Percentiles rank a stretch among this genome's conserved stretches.
Conservation (phyloP, 208 protist species). For the Vickermania ingenoplastis region DNA sequence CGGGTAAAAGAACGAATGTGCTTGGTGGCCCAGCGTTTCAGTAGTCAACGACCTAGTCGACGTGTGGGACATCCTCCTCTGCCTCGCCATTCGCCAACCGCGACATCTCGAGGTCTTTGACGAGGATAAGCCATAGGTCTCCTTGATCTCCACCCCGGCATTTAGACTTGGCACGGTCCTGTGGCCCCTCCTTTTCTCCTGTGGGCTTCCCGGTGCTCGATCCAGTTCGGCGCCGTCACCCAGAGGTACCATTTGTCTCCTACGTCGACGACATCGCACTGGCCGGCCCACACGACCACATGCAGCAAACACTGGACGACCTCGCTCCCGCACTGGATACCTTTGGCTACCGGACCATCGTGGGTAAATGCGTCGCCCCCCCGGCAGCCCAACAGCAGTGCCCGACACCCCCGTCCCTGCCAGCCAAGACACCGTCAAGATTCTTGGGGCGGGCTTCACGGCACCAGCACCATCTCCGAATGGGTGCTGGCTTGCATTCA, state of each 20-base stretch:
- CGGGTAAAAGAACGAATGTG: too few species aligned
- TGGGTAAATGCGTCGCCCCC: conserved; percentile 11
- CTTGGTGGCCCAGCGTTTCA: too few species aligned
- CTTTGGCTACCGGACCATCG: conserved; percentile 18
- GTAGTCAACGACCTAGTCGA: neutral
- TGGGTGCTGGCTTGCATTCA: conserved; percentile 5
- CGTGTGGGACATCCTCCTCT: conserved; percentile 9
- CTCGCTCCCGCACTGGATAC: conserved; percentile 4
- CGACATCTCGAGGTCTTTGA: conserved; percentile 15
- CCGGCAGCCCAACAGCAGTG: neutral
- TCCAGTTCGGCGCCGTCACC: conserved; percentile 2
- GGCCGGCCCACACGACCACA: neutral
- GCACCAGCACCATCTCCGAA: neutral
- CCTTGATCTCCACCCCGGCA: conserved; percentile 12
- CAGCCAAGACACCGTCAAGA: too few species aligned
- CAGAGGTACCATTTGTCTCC: conserved; percentile 6
- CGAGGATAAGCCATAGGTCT: conserved; percentile 1
- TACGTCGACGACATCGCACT: conserved; percentile 28
- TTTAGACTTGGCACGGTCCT: conserved; percentile 26
- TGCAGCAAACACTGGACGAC: conserved; percentile 7
- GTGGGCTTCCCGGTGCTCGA: conserved; percentile 6
- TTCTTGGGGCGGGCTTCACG: conserved; percentile 18
- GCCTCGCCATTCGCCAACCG: conserved; percentile 9
- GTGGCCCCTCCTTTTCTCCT: conserved; percentile 24
- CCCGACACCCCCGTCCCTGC: neutral